Percentiles rank a stretch among this genome's conserved stretches.
Conservation (phyloP, 495 filamentous ascomycete genomes). For the Penicillium salamii region DNA sequence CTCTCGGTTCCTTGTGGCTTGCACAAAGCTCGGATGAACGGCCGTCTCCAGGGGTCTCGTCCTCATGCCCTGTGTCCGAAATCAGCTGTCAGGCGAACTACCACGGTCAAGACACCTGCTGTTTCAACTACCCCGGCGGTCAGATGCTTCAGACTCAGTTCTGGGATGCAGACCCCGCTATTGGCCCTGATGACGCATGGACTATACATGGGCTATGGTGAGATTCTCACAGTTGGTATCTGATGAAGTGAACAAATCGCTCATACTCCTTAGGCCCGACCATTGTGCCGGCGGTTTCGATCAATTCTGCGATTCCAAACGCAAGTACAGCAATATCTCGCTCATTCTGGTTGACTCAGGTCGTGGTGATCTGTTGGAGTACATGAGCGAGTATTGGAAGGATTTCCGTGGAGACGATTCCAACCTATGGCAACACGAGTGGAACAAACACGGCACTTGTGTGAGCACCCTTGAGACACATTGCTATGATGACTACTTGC, state of each 20-base stretch:
- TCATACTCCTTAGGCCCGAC: constrained; percentile 59
- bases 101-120: constrained; percentile 63
- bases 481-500: constrained; percentile 69
- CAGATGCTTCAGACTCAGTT: constrained; percentile 81
- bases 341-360: constrained; percentile 61
- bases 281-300: constrained; percentile 80
- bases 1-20: constrained; percentile 35
- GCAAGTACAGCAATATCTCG: constrained; percentile 70
- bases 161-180: constrained; percentile 74
- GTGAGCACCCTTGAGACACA: constrained; percentile 60
- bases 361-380: constrained; percentile 58
- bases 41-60: constrained; percentile 7
- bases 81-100: constrained; percentile 58
- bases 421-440: constrained; percentile 81
- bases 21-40: constrained; percentile 18
- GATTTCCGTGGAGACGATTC: constrained; percentile 62
- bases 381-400: constrained; percentile 82
- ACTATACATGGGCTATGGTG: constrained; percentile 85
- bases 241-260: not conserved
- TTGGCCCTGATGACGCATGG: constrained; percentile 74
- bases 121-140: constrained; percentile 79
- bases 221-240: constrained; percentile 6
- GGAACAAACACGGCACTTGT: constrained; percentile 75
- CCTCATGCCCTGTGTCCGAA: constrained; percentile 48
- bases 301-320: constrained; percentile 64